Evolutionary conservation across 208 protist genomes (phyloP), one percentile per base, ranked within the genome.

Genomic region (Lotmaria passim): DNA sequence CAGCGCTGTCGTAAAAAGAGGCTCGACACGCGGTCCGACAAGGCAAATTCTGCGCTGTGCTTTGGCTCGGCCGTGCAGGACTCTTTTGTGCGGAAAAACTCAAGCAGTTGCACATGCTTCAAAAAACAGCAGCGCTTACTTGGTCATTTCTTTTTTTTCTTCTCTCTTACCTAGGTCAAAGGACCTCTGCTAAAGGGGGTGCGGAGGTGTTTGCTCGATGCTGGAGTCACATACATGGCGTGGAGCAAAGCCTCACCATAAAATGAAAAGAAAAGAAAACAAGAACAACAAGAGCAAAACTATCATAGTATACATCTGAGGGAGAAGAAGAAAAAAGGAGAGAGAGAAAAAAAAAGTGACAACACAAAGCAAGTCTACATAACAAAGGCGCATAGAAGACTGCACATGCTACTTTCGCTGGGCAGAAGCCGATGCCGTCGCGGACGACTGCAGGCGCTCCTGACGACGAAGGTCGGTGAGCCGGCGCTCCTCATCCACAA

Each of bases 401-500:
- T 39, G 6, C 12, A 12, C 36, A 39, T 6, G 36, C 23, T 41
- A 50, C 55, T 65, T 53, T 28, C 36, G 51, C 24, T 52, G 24
- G 14, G 23, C 41, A 11, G 21, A 14, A n/a, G 28, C 15, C 3
- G 19, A 53, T 1, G 59, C 39, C 11, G 11, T 52, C 1, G 68
- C 59, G 11, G 50, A 26, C 50, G 57, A 31, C 59, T 61, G 68
- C 48, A 60, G 39, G 50, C 68, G 68, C 28, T 79, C 55, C 56
- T 78, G 57, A 33, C 64, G 63, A 21, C 85, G 82, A 6, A 90
- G 74, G 41, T 71, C 47, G 48, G 80, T 85, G 43, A 88, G 31
- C 38, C 83, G 79, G 6, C 86, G 74, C 36, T 91, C 76, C 68
- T 93, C 88, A 46, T 93, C 81, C 46, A 91, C 43, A 19, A 90